Conservation (phyloP, 768 basidiomycete genomes). For the Lenzites betulinus region DNA sequence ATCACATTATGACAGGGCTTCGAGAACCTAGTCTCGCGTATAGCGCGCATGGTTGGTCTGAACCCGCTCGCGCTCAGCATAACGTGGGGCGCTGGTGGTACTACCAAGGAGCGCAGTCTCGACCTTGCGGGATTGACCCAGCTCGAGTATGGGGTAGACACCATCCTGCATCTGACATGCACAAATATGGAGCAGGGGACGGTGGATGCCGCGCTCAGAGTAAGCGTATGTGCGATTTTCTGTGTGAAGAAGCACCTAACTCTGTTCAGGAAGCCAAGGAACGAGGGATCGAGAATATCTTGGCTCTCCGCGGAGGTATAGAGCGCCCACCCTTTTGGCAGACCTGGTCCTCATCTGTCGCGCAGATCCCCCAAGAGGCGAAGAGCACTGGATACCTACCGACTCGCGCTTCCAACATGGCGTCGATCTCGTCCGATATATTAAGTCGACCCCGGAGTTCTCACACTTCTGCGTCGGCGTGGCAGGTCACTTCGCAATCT, state of each 20-base stretch:
- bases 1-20: conserved; percentile 61
- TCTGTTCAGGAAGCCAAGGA: conserved; percentile 67
- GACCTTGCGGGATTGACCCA: conserved; percentile 84
- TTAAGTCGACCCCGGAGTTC: conserved; percentile 75
- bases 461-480: conserved; percentile 93
- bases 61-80: conserved; percentile 85
- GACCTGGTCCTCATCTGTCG: background rate
- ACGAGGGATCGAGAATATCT: conserved; percentile 82
- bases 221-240: conserved; percentile 36
- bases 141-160: conserved; percentile 74
- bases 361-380: conserved; percentile 88
- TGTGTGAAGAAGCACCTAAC: background rate
- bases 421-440: conserved; percentile 89
- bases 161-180: conserved; percentile 93
- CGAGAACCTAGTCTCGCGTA: conserved; percentile 86
- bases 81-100: conserved; percentile 98
- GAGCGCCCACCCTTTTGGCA: background rate
- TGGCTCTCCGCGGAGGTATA: conserved; percentile 90
- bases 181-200: conserved; percentile 93
- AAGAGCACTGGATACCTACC: conserved; percentile 89
- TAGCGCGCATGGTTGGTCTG: conserved; percentile 76
- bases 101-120: conserved; percentile 83
- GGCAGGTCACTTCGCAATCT: conserved; percentile 57
- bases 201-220: conserved; percentile 84
- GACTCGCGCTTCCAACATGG: conserved; percentile 85